These are phyloP conservation scores for Cyclotella sp. DNA, from an alignment of 108 stramenopile species.

Conservation along the genomic window DNA sequence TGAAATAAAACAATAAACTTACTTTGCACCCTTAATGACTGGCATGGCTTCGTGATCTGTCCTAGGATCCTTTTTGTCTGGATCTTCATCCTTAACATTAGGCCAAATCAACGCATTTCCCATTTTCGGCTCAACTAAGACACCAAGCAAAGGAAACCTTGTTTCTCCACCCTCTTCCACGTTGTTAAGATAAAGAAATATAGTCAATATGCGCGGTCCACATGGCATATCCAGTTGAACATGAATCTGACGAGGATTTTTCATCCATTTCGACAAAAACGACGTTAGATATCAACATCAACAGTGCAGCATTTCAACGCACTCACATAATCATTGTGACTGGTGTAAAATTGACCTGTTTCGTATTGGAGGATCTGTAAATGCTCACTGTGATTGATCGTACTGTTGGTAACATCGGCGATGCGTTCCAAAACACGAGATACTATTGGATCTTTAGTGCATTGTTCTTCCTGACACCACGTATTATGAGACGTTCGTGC, in stretches of 20 bases:
- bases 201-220: slow-evolving; percentile 85
- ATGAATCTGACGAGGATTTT: neutral
- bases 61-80: slow-evolving; percentile 49
- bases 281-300: too few relatives aligned
- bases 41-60: slow-evolving; percentile 68
- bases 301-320: too few relatives aligned
- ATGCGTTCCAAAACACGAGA: slow-evolving; percentile 53
- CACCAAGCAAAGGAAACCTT: slow-evolving; percentile 44
- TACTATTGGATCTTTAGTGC: slow-evolving; percentile 46
- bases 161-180: slow-evolving; percentile 62
- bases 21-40: slow-evolving; percentile 61
- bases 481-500: slow-evolving; percentile 64
- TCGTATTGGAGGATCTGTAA: slow-evolving; percentile 72
- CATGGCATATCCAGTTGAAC: slow-evolving; percentile 51
- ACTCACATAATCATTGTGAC: slow-evolving; percentile 57
- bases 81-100: slow-evolving; percentile 53
- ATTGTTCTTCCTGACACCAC: slow-evolving; percentile 56
- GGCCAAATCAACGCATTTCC: slow-evolving; percentile 81
- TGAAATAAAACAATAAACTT: slow-evolving; percentile 18
- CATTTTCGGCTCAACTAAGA: slow-evolving; percentile 49
- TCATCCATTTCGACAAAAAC: too few relatives aligned
- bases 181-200: slow-evolving; percentile 87
- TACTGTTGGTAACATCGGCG: slow-evolving; percentile 50
- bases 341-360: slow-evolving; percentile 56
- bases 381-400: slow-evolving; percentile 65